Conservation (phyloP, 768 basidiomycete genomes). For the Lanmaoa pseudosensibilis region DNA sequence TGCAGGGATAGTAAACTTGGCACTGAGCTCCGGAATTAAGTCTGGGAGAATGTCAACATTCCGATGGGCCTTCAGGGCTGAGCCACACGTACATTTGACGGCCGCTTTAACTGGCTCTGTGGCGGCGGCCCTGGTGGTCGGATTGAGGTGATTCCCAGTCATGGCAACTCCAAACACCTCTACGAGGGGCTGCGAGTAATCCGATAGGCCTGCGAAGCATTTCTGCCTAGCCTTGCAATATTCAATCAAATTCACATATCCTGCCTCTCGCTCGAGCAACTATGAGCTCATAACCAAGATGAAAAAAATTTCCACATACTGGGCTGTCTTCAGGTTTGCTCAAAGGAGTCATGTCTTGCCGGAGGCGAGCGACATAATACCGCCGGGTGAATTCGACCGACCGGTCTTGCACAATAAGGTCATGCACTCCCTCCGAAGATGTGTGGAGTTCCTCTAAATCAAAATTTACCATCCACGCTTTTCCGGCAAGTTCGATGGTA, state of each 20-base stretch:
- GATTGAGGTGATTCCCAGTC: slow-evolving; percentile 59
- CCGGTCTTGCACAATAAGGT: slow-evolving; percentile 75
- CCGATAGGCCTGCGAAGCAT: slow-evolving; percentile 58
- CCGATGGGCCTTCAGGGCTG: slow-evolving; percentile 21
- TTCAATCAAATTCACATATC: slow-evolving; percentile 61
- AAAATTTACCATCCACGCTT: slow-evolving; percentile 53
- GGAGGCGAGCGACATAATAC: slow-evolving; percentile 55
- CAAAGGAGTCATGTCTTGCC: slow-evolving; percentile 69
- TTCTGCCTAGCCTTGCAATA: slow-evolving; percentile 64
- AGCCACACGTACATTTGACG: slow-evolving; percentile 56
- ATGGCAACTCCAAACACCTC: slow-evolving; percentile 58
- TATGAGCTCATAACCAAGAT: slow-evolving; percentile 2
- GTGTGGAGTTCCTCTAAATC: slow-evolving; percentile 35
- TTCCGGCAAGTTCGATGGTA: slow-evolving; percentile 49
- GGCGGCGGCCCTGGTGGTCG: slow-evolving; percentile 42
- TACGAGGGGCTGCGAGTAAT: slow-evolving; percentile 69
- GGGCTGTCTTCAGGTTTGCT: slow-evolving; percentile 66
- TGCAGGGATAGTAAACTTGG: slow-evolving; percentile 68
- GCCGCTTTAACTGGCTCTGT: slow-evolving; percentile 39
- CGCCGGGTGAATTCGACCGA: slow-evolving; percentile 74
- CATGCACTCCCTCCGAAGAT: slow-evolving; percentile 42
- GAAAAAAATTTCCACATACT: slow-evolving; percentile 42
- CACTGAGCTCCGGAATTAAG: slow-evolving; percentile 81
- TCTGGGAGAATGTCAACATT: slow-evolving; percentile 46
- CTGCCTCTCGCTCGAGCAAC: slow-evolving; percentile 53